phyloP scores from a whole-genome alignment of 257 asterid species.

The Primulina tabacum region DNA sequence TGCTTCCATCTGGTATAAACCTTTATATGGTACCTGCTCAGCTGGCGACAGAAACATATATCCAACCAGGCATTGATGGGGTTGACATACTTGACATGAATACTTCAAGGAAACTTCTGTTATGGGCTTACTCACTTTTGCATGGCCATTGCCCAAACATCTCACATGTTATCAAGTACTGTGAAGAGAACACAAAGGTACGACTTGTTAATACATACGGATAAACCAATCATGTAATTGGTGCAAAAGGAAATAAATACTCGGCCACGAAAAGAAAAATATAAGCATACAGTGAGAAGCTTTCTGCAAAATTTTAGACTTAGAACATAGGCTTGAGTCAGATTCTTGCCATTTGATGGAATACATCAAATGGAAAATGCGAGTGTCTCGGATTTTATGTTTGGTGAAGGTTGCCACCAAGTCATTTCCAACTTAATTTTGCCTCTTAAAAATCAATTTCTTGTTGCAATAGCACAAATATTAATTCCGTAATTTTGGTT shows the following conservation, averaged over 20 bases:
- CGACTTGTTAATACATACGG: neutral
- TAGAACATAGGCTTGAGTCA: slow-evolving; percentile 3
- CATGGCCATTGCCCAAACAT: slow-evolving; percentile 66
- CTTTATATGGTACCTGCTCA: slow-evolving; percentile 87
- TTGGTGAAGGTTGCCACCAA: neutral
- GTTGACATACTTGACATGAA: slow-evolving; percentile 90
- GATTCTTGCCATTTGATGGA: neutral
- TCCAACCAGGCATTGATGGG: slow-evolving; percentile 93
- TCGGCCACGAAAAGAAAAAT: too few species aligned
- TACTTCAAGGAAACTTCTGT: slow-evolving; percentile 85
- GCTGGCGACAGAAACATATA: slow-evolving; percentile 82
- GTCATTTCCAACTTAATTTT: slow-evolving; percentile 1
- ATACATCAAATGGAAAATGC: neutral
- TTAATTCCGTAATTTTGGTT: too few species aligned
- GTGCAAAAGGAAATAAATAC: too few species aligned
- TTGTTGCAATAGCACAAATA: too few species aligned
- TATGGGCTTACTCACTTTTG: slow-evolving; percentile 90
- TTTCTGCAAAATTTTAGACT: neutral
- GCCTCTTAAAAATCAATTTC: neutral
- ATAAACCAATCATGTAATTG: too few species aligned
- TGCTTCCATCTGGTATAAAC: slow-evolving; percentile 93
- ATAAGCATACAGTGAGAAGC: neutral
- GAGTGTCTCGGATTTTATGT: neutral
- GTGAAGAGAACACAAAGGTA: slow-evolving; percentile 89
- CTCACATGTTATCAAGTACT: slow-evolving; percentile 73